Conservation (phyloP, 73 alveolate species). For the Blepharisma japonicum region DNA sequence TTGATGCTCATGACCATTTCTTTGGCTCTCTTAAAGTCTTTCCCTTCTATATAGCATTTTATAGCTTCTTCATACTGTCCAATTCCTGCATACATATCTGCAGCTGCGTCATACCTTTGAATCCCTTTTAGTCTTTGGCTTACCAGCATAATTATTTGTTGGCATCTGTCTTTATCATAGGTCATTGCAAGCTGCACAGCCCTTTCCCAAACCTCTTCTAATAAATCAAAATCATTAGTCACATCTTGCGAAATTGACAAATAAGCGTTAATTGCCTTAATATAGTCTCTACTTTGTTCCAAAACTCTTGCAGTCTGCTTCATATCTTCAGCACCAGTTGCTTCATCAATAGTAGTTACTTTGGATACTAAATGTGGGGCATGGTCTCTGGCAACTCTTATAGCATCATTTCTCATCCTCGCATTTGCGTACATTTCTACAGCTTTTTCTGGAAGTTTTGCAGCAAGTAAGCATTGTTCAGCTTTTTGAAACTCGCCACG, state of each 20-base stretch:
- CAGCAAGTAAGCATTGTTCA: constrained; percentile 92
- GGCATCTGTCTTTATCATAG: constrained; percentile 90
- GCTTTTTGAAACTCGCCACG: constrained; percentile 94
- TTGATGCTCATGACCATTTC: constrained; percentile 75
- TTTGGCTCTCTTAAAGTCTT: constrained; percentile 89
- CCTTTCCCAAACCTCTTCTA: constrained; percentile 86
- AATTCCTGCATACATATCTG: constrained; percentile 90
- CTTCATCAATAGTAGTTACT: constrained; percentile 61
- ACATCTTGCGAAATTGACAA: constrained; percentile 88
- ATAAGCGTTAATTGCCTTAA: constrained; percentile 92
- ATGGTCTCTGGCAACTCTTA: constrained; percentile 95
- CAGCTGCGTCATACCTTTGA: constrained; percentile 86
- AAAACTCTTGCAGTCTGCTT: constrained; percentile 90
- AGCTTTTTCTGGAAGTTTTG: constrained; percentile 93
- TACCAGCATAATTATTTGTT: constrained; percentile 89
- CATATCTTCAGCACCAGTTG: constrained; percentile 77
- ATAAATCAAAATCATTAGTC: constrained; percentile 77
- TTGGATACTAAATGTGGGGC: constrained; percentile 96
- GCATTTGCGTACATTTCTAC: constrained; percentile 89
- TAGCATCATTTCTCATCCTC: constrained; percentile 84
- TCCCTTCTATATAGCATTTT: constrained; percentile 71
- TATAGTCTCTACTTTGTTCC: constrained; percentile 94
- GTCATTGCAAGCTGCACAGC: constrained; percentile 91
- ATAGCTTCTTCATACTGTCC: constrained; percentile 97
- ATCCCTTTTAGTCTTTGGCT: constrained; percentile 85